These are phyloP conservation scores for Paraurostyla sp. DNA, from an alignment of 73 alveolate species.

Conservation along the genomic window DNA sequence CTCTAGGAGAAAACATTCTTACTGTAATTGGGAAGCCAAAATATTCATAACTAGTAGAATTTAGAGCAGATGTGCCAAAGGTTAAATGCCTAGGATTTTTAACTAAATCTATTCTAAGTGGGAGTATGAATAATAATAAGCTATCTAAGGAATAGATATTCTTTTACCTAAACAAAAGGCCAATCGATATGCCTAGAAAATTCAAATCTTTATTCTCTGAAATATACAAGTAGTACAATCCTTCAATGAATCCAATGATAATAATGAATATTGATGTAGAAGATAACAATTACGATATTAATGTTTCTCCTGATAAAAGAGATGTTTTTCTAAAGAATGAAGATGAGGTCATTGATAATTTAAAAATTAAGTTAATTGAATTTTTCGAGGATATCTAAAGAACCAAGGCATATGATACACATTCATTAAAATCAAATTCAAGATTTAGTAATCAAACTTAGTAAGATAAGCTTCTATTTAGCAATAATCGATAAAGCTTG, in stretches of 20 bases:
- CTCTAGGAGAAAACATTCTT: constrained; percentile 54
- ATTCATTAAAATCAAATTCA: neutral
- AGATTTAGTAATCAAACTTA: neutral
- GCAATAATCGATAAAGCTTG: neutral
- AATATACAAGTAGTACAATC: constrained; percentile 89
- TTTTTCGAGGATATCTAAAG: constrained; percentile 82
- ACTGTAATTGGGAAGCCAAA: constrained; percentile 69
- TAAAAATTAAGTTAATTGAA: constrained; percentile 74
- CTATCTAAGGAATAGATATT: constrained; percentile 47
- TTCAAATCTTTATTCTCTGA: constrained; percentile 84
- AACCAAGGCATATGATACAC: constrained; percentile 37
- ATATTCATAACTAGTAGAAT: constrained; percentile 34
- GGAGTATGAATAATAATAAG: constrained; percentile 64
- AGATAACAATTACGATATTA: constrained; percentile 86
- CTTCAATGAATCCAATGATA: constrained; percentile 85
- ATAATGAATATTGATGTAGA: constrained; percentile 86
- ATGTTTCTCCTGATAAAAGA: constrained; percentile 95
- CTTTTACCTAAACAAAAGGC: constrained; percentile 81
- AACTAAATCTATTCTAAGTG: constrained; percentile 89
- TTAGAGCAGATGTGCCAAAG: constrained; percentile 50
- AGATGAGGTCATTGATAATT: constrained; percentile 73
- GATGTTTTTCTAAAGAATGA: constrained; percentile 88
- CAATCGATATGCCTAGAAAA: constrained; percentile 88
- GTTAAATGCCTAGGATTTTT: constrained; percentile 76
- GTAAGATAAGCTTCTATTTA: neutral